A percentile compares a stretch with the other conserved stretches of the same genome.
phyloP scores from a whole-genome alignment of 306 rosid genomes.

The Senna tora region DNA sequence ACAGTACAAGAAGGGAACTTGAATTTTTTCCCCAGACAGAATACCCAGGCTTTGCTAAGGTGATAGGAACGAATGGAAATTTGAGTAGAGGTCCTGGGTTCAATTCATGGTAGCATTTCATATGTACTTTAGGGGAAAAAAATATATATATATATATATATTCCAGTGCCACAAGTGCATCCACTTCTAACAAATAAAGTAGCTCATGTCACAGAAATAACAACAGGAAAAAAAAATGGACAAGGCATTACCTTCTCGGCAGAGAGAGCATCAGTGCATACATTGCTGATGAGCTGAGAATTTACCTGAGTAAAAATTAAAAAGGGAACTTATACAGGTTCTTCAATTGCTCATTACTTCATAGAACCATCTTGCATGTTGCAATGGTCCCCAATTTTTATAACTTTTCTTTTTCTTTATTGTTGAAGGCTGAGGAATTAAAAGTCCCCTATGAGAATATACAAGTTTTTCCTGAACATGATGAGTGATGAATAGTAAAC shows the following conservation, averaged over 20 bases:
- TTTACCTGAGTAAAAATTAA: constrained; percentile 68
- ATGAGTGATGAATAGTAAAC: neutral
- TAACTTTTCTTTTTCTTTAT: neutral
- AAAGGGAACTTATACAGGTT: constrained; percentile 9
- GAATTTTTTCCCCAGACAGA: neutral
- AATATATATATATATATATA: neutral
- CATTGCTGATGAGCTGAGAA: constrained; percentile 98
- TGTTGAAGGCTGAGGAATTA: neutral
- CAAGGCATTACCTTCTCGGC: constrained; percentile 80
- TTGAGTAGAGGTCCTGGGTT: neutral
- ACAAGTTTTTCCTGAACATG: neutral
- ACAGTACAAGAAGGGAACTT: neutral
- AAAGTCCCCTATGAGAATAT: neutral
- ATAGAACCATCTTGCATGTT: constrained; percentile 20
- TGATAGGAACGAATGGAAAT: neutral
- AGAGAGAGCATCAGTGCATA: constrained; percentile 56
- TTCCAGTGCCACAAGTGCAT: neutral
- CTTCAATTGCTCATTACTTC: constrained; percentile 32
- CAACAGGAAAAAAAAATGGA: neutral
- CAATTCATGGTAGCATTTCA: neutral
- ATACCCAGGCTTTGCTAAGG: neutral
- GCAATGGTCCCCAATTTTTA: neutral
- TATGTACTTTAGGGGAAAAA: too few species aligned
- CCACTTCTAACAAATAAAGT: neutral
- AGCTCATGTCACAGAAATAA: neutral